A percentile compares a stretch with the other conserved stretches of the same genome.
Conservation (phyloP, 352 stramenopile genomes). For the Pythium brassicae region DNA sequence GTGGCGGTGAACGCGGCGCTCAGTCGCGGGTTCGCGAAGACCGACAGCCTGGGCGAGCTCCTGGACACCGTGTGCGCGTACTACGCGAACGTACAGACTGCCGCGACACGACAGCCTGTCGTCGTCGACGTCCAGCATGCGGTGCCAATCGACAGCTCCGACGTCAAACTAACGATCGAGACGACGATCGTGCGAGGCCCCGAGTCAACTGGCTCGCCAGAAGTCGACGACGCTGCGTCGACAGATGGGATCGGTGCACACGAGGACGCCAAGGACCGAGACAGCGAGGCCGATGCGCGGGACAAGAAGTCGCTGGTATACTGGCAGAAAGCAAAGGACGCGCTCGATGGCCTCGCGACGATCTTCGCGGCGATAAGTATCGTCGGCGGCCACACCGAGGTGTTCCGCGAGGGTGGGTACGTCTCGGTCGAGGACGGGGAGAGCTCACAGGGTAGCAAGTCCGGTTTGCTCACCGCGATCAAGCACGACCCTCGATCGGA, state of each 20-base stretch:
- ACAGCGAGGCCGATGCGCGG: conserved; percentile 19
- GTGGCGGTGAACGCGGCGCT: conserved; percentile 69
- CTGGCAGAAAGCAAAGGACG: conserved; percentile 77
- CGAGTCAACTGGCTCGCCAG: conserved; percentile 48
- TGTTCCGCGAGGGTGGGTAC: conserved; percentile 56
- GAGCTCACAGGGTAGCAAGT: conserved; percentile 15
- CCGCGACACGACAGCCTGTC: background rate
- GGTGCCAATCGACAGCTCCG: conserved; percentile 13
- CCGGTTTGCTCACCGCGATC: conserved; percentile 29
- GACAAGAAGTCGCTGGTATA: conserved; percentile 67
- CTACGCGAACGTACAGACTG: conserved; percentile 34
- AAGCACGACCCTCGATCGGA: conserved; percentile 40
- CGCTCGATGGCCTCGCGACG: conserved; percentile 45
- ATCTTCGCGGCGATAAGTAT: conserved; percentile 69
- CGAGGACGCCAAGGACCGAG: conserved; percentile 12
- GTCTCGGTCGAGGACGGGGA: conserved; percentile 53
- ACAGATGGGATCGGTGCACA: background rate
- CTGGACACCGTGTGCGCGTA: conserved; percentile 66
- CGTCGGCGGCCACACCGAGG: conserved; percentile 68
- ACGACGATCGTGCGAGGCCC: conserved; percentile 40
- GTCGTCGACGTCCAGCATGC: conserved; percentile 9
- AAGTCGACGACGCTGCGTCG: conserved; percentile 40
- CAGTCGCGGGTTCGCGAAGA: conserved; percentile 43
- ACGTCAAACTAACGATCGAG: conserved; percentile 20
- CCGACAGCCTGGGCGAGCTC: conserved; percentile 42